phyloP scores from a whole-genome alignment of 306 rosid genomes.

The Medicago ruthenica region DNA sequence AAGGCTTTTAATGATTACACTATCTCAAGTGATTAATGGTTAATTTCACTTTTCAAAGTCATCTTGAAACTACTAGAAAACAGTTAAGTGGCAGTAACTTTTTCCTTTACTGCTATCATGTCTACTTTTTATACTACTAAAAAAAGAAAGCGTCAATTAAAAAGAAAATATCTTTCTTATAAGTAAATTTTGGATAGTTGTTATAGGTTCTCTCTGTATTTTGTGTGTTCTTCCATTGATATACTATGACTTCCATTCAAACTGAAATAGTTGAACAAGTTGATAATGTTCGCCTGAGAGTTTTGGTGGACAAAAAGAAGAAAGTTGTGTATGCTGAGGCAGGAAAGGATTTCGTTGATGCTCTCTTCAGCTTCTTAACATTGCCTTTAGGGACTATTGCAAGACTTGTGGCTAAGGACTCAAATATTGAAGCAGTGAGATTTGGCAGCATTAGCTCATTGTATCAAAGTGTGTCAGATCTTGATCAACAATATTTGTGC shows the following conservation, averaged over 20 bases:
- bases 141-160: too few species aligned
- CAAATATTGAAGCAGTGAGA: neutral
- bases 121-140: too few species aligned
- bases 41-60: neutral
- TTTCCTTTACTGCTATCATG: too few species aligned
- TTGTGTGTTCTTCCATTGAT: neutral
- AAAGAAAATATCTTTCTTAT: neutral
- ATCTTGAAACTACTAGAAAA: neutral
- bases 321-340: slow-evolving; percentile 8
- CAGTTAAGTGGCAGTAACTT: neutral
- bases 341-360: neutral
- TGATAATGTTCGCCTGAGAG: neutral
- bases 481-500: neutral
- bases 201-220: neutral
- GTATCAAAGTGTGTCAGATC: slow-evolving; percentile 10
- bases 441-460: slow-evolving; percentile 15
- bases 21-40: too few species aligned
- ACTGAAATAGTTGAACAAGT: neutral
- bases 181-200: neutral
- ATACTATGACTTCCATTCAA: neutral
- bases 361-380: slow-evolving; percentile 13
- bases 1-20: neutral
- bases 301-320: neutral
- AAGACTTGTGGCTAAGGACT: neutral
- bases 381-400: neutral